These are phyloP conservation scores for Fusarium sp. DNA, from an alignment of 2,329 filamentous ascomycete species.

Conservation along the genomic window DNA sequence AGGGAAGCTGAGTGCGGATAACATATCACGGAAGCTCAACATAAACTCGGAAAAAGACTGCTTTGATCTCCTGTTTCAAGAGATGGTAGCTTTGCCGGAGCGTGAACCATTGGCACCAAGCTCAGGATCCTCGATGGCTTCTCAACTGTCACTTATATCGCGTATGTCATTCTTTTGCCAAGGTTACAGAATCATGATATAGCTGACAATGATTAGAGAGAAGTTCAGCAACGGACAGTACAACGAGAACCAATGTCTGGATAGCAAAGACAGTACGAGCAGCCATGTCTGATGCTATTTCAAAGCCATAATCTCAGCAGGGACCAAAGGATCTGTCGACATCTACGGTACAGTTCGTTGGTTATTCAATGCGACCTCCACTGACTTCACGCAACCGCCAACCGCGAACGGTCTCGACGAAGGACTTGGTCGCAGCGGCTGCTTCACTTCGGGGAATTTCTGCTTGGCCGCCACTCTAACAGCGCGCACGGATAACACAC, in stretches of 20 bases:
- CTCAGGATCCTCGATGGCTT: slow-evolving; percentile 8
- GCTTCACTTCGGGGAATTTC: background rate
- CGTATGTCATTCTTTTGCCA: background rate
- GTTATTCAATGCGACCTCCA: background rate
- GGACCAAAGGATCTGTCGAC: background rate
- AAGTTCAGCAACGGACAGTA: background rate
- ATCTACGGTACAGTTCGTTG: background rate
- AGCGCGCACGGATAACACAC: background rate
- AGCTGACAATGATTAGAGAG: background rate
- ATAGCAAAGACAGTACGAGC: slow-evolving; percentile 44
- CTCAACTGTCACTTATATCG: slow-evolving; percentile 3
- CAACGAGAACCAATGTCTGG: slow-evolving; percentile 41
- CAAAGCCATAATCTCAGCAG: slow-evolving; percentile 16
- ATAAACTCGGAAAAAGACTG: slow-evolving; percentile 42
- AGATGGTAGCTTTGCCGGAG: slow-evolving; percentile 39
- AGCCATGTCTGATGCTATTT: slow-evolving; percentile 40
- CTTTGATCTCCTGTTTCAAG: slow-evolving; percentile 31
- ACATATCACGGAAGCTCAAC: background rate
- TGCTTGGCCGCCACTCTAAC: background rate
- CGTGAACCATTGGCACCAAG: slow-evolving; percentile 26
- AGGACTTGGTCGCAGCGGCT: background rate
- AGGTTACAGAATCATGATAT: accelerated
- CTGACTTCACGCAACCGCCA: background rate
- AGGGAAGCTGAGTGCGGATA: background rate
- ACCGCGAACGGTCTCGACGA: too few species aligned